Evolutionary conservation across 2,329 filamentous ascomycete genomes (phyloP), one percentile per base, ranked within the genome.

Genomic region (Fusarium subtropicale): DNA sequence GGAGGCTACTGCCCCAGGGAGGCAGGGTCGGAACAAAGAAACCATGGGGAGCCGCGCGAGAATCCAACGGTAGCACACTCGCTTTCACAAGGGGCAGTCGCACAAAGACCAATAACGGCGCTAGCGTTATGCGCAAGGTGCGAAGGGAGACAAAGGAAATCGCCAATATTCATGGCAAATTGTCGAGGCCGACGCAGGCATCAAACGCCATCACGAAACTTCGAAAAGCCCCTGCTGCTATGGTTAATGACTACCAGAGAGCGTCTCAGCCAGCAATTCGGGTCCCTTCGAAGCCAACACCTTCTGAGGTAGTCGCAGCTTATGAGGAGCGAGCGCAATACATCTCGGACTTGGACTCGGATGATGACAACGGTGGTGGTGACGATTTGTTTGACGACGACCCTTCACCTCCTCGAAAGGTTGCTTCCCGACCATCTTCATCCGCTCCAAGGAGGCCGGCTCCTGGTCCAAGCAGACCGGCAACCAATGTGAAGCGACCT

Each of bases 141-240:
- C 82, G 83, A 45, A 82, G 86, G 48, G 86, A 91, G 71, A 86
- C 85, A 8, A 82, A 81, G 47, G 85, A 88, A 69, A 85, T 88
- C 44, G 80, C 79, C 54, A 81, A 69, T 57, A 82, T 82, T 36
- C 83, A 85, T 67, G 82, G 84, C 55, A 79, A 80, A 33, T 78
- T 88, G 34, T 80, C 82, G 11, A 62, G 71, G 6, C 74, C 75
- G 7, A 57, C 13, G 76, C 79, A 60, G 64, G 81, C 30, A 46
- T 66, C 33, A 75, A 57, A 79, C 28, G 76, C 73, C 18, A 67
- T 75, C 9, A 77, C 77, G n/a, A 80, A 81, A 69, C 81, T 90
- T 44, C 76, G 61, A 22, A 80, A 79, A 46, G 86, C 88, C 0
- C 88, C 88, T 9, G 72, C 79, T 2, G 82, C 81, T 52, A 87